These are phyloP conservation scores for Trichoderma endophyticum DNA, from an alignment of 2,329 filamentous ascomycete genomes.

Conservation along the genomic window DNA sequence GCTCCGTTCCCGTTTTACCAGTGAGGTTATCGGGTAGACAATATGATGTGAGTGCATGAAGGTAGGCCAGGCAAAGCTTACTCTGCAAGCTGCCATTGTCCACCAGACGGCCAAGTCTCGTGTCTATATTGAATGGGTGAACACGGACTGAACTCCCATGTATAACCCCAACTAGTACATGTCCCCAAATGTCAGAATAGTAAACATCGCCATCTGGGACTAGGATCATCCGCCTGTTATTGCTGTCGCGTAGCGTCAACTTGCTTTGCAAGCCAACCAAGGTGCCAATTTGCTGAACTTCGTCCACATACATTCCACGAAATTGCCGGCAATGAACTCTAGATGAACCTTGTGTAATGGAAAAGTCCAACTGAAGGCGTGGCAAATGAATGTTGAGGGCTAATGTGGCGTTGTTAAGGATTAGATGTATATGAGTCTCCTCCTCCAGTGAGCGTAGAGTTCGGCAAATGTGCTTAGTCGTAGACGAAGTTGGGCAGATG, in stretches of 20 bases:
- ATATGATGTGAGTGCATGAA: slow-evolving; percentile 54
- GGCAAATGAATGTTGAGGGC: slow-evolving; percentile 27
- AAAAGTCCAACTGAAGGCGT: slow-evolving; percentile 47
- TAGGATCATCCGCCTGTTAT: not conserved
- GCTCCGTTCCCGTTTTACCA: slow-evolving; percentile 50
- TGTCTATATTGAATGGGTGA: slow-evolving; percentile 39
- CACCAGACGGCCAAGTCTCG: slow-evolving; percentile 45
- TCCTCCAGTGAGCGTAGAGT: not conserved
- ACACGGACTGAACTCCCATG: not conserved
- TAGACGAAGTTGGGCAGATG: not conserved
- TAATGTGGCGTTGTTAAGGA: not conserved
- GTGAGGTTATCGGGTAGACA: slow-evolving; percentile 50
- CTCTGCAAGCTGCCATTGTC: slow-evolving; percentile 51
- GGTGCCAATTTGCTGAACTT: slow-evolving; percentile 43
- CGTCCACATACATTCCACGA: slow-evolving; percentile 48
- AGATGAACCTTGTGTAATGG: slow-evolving; percentile 26
- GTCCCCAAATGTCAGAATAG: too few relatives aligned
- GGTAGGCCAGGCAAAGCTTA: slow-evolving; percentile 48
- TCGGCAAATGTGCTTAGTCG: not conserved
- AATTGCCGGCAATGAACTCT: slow-evolving; percentile 47
- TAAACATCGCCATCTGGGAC: not conserved
- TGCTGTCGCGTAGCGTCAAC: slow-evolving; percentile 40
- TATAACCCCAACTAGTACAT: not conserved
- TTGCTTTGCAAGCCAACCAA: slow-evolving; percentile 49
- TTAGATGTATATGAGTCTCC: not conserved